phyloP scores from a whole-genome alignment of 2,329 filamentous ascomycete genomes.

The Dactylellina cionopaga region DNA sequence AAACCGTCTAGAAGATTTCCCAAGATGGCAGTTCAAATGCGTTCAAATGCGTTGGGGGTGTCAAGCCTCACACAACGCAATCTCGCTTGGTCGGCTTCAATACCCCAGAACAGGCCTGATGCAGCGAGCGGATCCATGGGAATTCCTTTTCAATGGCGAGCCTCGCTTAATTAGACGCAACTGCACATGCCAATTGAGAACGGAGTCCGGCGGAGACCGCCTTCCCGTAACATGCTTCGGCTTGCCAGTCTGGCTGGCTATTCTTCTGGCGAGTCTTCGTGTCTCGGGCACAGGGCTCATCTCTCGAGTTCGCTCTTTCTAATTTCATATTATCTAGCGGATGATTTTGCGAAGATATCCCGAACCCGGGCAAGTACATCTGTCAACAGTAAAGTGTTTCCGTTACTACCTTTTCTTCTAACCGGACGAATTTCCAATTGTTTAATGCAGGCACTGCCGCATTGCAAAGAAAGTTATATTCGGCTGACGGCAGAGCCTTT shows the following conservation, averaged over 20 bases:
- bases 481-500: slow-evolving; percentile 34
- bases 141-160: slow-evolving; percentile 17
- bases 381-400: too few relatives aligned
- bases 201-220: slow-evolving; percentile 49
- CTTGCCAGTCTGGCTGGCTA: slow-evolving; percentile 16
- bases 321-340: too few relatives aligned
- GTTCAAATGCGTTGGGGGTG: neutral
- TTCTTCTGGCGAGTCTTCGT: too few relatives aligned
- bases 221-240: slow-evolving; percentile 1
- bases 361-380: too few relatives aligned
- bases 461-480: slow-evolving; percentile 3
- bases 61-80: slow-evolving; percentile 46
- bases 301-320: slow-evolving; percentile 23
- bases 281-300: neutral
- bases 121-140: slow-evolving; percentile 48
- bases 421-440: slow-evolving; percentile 15
- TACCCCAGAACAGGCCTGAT: slow-evolving; percentile 37
- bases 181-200: slow-evolving; percentile 18
- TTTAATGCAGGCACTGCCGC: slow-evolving; percentile 49
- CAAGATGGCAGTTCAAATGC: slow-evolving; percentile 44
- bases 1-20: slow-evolving; percentile 52
- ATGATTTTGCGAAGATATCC: too few relatives aligned
- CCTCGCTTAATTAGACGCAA: slow-evolving; percentile 50
- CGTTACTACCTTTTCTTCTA: too few relatives aligned
- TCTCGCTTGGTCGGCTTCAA: slow-evolving; percentile 41